Evolutionary conservation across 306 rosid genomes (phyloP).

Genomic region (Biancaea sappan): DNA sequence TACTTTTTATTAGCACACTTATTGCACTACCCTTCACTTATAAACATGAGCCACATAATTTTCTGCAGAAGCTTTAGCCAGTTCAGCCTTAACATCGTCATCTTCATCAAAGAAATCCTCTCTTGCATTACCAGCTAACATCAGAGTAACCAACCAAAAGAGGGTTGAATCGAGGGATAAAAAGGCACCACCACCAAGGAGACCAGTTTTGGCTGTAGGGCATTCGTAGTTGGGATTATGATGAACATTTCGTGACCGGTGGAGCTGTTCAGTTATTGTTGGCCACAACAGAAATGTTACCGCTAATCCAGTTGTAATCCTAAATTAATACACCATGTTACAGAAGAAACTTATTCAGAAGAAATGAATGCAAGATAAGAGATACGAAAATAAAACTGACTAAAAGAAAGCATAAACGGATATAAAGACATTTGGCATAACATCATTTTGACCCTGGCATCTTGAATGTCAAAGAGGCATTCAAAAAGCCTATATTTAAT

Average conservation of each 20-base stretch:
- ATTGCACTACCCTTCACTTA: slow-evolving; percentile 26
- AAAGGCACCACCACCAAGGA: slow-evolving; percentile 92
- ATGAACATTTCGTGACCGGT: slow-evolving; percentile 26
- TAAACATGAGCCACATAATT: slow-evolving; percentile 20
- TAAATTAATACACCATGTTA: slow-evolving; percentile 19
- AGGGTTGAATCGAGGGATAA: slow-evolving; percentile 82
- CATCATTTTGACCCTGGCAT: not conserved
- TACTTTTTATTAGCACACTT: slow-evolving; percentile 3
- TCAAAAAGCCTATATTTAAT: not conserved
- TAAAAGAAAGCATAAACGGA: not conserved
- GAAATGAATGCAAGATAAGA: not conserved
- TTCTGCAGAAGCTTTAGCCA: not conserved
- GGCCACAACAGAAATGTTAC: slow-evolving; percentile 43
- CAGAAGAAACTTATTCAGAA: slow-evolving; percentile 20
- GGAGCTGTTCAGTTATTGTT: slow-evolving; percentile 41
- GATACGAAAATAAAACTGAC: not conserved
- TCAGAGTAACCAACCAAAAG: slow-evolving; percentile 83
- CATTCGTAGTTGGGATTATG: slow-evolving; percentile 25
- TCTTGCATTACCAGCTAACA: slow-evolving; percentile 77
- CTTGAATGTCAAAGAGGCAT: not conserved
- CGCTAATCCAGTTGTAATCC: slow-evolving; percentile 70
- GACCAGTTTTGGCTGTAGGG: slow-evolving; percentile 69
- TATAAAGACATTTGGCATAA: not conserved
- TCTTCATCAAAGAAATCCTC: slow-evolving; percentile 79
- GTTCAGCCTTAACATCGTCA: slow-evolving; percentile 38